phyloP scores from a whole-genome alignment of 2,329 filamentous ascomycete genomes.

The Sphaceloma murrayae region DNA sequence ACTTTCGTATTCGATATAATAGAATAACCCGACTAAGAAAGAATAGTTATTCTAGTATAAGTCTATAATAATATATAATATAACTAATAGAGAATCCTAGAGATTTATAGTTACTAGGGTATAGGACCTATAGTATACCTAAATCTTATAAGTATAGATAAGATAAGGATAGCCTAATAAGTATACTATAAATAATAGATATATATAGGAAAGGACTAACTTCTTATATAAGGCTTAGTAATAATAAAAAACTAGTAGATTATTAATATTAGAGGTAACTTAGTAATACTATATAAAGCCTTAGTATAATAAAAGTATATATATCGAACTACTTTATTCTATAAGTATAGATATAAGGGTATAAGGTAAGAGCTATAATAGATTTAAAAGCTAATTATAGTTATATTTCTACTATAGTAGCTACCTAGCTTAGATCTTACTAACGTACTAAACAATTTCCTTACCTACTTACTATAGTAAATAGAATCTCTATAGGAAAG shows the following conservation, averaged over 20 bases:
- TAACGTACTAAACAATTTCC: background rate
- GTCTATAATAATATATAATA: background rate
- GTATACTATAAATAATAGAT: background rate
- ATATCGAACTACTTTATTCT: background rate
- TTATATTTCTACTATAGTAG: background rate
- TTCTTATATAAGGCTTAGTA: background rate
- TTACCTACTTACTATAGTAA: background rate
- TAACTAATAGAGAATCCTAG: background rate
- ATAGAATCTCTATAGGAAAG: background rate
- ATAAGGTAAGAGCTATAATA: background rate
- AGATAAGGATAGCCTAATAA: background rate
- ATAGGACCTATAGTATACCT: background rate
- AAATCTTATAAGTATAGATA: background rate
- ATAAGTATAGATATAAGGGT: background rate
- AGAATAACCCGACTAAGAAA: too few species aligned
- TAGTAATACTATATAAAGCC: background rate
- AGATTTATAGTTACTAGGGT: background rate
- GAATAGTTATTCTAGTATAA: background rate
- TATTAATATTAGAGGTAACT: background rate
- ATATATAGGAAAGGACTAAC: too few species aligned
- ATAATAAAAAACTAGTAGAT: constrained; percentile 5
- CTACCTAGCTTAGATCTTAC: background rate
- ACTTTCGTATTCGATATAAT: background rate
- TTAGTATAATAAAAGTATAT: background rate
- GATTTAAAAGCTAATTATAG: background rate